Conservation (phyloP, 1,139 yeast genomes). For the Geotrichum australiense region DNA sequence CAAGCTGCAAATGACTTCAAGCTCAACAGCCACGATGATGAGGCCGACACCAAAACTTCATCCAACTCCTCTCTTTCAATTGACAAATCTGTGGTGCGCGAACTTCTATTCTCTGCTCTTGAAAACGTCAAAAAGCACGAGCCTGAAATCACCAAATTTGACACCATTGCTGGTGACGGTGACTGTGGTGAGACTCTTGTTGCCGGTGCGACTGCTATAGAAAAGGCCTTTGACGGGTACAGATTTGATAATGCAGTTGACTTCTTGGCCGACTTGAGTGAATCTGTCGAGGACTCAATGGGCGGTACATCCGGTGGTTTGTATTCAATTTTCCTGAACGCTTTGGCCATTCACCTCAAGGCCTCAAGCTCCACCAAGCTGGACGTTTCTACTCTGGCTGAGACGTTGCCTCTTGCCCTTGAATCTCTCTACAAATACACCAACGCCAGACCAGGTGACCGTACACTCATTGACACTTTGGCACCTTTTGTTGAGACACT, state of each 20-base stretch:
- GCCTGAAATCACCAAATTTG: conserved; percentile 76
- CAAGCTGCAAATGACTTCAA: conserved; percentile 36
- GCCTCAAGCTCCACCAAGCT: conserved; percentile 28
- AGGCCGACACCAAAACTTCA: conserved; percentile 18
- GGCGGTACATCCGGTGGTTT: conserved; percentile 97
- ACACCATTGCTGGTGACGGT: conserved; percentile 91
- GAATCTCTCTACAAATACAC: conserved; percentile 71
- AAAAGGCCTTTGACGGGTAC: conserved; percentile 41
- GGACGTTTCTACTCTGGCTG: conserved; percentile 36
- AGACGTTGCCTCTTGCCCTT: conserved; percentile 46
- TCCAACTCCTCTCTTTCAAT: conserved; percentile 37
- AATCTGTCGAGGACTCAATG: conserved; percentile 79
- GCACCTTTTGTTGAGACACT: conserved; percentile 68
- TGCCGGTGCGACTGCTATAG: conserved; percentile 70
- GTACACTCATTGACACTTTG: conserved; percentile 50
- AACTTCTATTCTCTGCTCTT: conserved; percentile 46
- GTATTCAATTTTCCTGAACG: conserved; percentile 73
- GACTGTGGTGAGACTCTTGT: conserved; percentile 92
- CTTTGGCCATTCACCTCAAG: conserved; percentile 47
- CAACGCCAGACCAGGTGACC: conserved; percentile 61
- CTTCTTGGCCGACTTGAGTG: conserved; percentile 57
- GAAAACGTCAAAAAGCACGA: conserved; percentile 48
- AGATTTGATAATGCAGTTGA: conserved; percentile 46
- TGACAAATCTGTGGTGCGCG: conserved; percentile 38
- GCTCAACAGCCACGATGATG: conserved; percentile 20